phyloP scores from a whole-genome alignment of 768 basidiomycete genomes.

The Agaricus sinodeliciosus region DNA sequence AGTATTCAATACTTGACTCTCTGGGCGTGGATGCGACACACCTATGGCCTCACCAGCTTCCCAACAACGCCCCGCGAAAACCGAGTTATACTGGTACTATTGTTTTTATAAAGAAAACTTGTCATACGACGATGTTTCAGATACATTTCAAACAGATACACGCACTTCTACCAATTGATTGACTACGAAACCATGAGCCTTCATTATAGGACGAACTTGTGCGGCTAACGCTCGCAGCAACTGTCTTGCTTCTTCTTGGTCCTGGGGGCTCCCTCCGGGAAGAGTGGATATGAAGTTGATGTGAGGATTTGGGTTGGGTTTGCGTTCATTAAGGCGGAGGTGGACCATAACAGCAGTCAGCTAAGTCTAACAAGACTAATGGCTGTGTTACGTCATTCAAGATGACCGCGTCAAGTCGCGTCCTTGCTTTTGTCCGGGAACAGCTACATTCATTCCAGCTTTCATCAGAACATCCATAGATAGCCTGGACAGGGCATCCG shows the following conservation, averaged over 20 bases:
- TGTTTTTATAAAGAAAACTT: slow-evolving; percentile 2
- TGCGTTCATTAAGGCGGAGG: slow-evolving; percentile 59
- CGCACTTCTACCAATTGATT: slow-evolving; percentile 80
- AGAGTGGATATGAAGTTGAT: slow-evolving; percentile 73
- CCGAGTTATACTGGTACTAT: slow-evolving; percentile 72
- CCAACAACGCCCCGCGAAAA: slow-evolving; percentile 84
- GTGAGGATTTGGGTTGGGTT: slow-evolving; percentile 67
- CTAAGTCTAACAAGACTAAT: background rate
- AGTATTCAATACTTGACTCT: background rate
- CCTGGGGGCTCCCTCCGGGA: slow-evolving; percentile 28
- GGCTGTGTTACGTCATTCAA: background rate
- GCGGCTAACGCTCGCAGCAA: slow-evolving; percentile 75
- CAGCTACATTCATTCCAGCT: no score
- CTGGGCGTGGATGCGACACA: slow-evolving; percentile 18
- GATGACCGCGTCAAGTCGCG: background rate
- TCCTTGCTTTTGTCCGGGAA: background rate
- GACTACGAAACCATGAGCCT: slow-evolving; percentile 63
- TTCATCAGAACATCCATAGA: no score
- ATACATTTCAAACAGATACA: background rate
- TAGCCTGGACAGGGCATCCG: no score
- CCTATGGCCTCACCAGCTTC: slow-evolving; percentile 77
- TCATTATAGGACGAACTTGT: slow-evolving; percentile 82
- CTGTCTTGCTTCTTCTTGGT: slow-evolving; percentile 61
- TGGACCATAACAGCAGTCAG: slow-evolving; percentile 51
- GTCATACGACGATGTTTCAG: background rate